These are phyloP conservation scores for Arabidopsis suecica DNA, from an alignment of 345 rosid species.

Conservation along the genomic window DNA sequence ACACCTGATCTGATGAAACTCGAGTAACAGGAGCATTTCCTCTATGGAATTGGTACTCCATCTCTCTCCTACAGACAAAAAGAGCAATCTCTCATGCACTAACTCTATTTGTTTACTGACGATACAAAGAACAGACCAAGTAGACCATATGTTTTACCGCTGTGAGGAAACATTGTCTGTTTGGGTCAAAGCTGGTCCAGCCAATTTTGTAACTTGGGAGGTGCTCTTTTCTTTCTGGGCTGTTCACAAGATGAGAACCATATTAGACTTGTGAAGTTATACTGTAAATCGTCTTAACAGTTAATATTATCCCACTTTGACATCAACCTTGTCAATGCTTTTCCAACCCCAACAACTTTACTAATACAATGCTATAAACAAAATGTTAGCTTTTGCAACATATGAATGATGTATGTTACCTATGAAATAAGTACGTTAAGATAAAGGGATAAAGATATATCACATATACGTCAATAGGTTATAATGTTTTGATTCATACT, in stretches of 20 bases:
- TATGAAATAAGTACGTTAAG: neutral
- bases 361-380: constrained; percentile 9
- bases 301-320: neutral
- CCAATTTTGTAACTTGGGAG: constrained; percentile 27
- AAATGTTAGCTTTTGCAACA: constrained; percentile 2
- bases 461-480: too few relatives aligned
- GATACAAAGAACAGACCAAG: neutral
- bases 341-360: neutral
- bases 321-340: neutral
- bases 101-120: neutral
- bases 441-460: neutral
- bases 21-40: constrained; percentile 49
- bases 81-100: constrained; percentile 9
- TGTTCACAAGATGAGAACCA: constrained; percentile 26
- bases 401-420: neutral
- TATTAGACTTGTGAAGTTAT: constrained; percentile 3
- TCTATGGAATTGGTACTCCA: constrained; percentile 42
- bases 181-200: constrained; percentile 22
- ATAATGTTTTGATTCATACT: too few relatives aligned
- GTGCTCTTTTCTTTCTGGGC: constrained; percentile 32
- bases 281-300: neutral
- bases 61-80: constrained; percentile 41
- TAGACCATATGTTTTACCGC: constrained; percentile 18
- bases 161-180: constrained; percentile 8
- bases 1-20: constrained; percentile 78